Evolutionary conservation across 2,329 filamentous ascomycete genomes (phyloP).

Genomic region (Clonostachys rosea): DNA sequence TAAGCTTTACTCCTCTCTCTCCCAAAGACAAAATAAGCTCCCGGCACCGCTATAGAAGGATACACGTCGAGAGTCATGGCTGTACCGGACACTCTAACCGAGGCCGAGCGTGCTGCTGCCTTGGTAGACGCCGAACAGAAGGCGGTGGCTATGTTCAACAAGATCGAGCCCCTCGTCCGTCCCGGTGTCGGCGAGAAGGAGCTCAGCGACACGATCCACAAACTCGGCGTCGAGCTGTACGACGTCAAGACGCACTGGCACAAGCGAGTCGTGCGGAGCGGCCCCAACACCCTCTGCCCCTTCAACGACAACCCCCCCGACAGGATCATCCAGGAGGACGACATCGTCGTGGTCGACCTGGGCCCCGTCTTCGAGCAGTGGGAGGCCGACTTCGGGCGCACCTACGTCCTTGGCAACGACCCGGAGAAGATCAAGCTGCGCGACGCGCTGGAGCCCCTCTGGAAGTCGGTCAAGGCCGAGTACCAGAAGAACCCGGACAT

Average conservation of each 20-base stretch:
- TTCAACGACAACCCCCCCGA: conserved; percentile 45
- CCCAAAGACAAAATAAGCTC: too few species aligned
- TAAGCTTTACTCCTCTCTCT: too few species aligned
- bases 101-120: conserved; percentile 18
- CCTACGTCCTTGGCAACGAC: conserved; percentile 36
- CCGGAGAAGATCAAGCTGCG: conserved; percentile 38
- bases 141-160: conserved; percentile 36
- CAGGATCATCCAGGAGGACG: conserved; percentile 37
- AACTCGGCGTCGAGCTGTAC: conserved; percentile 16
- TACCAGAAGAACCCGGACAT: conserved; percentile 33
- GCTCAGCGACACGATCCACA: conserved; percentile 40
- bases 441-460: conserved; percentile 39
- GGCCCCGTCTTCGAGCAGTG: conserved; percentile 46
- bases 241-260: conserved; percentile 45
- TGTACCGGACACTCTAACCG: too few species aligned
- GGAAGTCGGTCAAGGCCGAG: conserved; percentile 33
- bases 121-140: conserved; percentile 41
- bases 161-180: conserved; percentile 39
- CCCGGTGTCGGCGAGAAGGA: conserved; percentile 41
- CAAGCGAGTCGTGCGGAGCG: conserved; percentile 43
- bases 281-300: conserved; percentile 40
- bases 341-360: conserved; percentile 46
- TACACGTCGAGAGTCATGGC: too few species aligned
- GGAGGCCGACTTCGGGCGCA: conserved; percentile 49
- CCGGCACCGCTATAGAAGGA: too few species aligned